phyloP scores from a whole-genome alignment of 495 filamentous ascomycete species.

The Aspergillus leporis region DNA sequence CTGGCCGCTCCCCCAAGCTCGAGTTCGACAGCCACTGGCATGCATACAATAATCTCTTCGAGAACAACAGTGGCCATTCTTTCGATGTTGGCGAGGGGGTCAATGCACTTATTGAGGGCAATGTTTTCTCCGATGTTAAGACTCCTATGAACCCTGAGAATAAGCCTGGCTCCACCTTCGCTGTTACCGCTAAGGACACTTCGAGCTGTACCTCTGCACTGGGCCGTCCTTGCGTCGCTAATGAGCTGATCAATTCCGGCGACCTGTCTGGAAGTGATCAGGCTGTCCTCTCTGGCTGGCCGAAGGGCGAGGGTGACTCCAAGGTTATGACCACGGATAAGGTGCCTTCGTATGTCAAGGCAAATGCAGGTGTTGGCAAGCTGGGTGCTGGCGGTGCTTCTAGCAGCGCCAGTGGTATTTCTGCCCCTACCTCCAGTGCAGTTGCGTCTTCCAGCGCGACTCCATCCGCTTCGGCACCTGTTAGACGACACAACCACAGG shows the following conservation, averaged over 20 bases:
- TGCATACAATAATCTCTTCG: conserved; percentile 41
- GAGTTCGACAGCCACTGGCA: conserved; percentile 47
- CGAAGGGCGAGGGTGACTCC: conserved; percentile 23
- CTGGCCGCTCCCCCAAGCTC: conserved; percentile 54
- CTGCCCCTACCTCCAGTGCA: conserved; percentile 3
- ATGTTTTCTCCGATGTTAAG: conserved; percentile 33
- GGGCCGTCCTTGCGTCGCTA: conserved; percentile 30
- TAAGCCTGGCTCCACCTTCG: conserved; percentile 25
- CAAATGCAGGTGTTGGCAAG: conserved; percentile 34
- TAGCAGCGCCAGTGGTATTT: conserved; percentile 12
- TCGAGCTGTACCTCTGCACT: conserved; percentile 28
- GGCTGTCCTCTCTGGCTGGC: conserved; percentile 26
- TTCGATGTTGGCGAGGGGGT: conserved; percentile 28
- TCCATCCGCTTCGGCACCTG: conserved; percentile 4
- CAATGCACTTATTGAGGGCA: conserved; percentile 31
- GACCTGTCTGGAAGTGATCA: conserved; percentile 23
- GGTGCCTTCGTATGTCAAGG: conserved; percentile 27
- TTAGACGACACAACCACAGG: background rate
- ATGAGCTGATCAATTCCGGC: conserved; percentile 26
- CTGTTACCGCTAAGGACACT: conserved; percentile 19
- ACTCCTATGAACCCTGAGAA: conserved; percentile 25
- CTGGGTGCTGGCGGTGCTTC: conserved; percentile 13
- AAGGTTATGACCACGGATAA: conserved; percentile 21
- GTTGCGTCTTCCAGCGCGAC: conserved; percentile 6
- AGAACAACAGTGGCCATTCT: conserved; percentile 36